Evolutionary conservation across 2,329 filamentous ascomycete species (phyloP).

Genomic region (Xylaria sp.): DNA sequence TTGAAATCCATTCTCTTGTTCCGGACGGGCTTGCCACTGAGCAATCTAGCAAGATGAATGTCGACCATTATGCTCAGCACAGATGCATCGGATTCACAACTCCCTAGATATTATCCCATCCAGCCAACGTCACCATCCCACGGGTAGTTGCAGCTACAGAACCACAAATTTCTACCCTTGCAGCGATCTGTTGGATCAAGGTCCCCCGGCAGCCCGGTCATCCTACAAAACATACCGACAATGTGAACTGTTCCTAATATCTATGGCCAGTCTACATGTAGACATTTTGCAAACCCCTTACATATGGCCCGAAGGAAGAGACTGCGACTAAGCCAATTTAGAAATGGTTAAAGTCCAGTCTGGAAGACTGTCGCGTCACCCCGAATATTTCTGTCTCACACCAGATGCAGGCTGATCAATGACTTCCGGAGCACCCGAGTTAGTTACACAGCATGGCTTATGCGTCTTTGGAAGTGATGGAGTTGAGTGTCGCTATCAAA

Average conservation of each 20-base stretch:
- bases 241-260: neutral
- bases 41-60: neutral
- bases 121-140: constrained; percentile 1
- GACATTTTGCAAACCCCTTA: neutral
- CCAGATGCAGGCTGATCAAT: constrained; percentile 4
- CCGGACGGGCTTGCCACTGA: neutral
- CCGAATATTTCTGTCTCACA: constrained; percentile 4
- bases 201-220: neutral
- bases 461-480: constrained; percentile 5
- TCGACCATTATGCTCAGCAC: neutral
- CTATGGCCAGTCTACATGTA: neutral
- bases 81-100: constrained; percentile 2
- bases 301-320: neutral
- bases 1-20: constrained; percentile 3
- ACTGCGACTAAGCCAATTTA: neutral
- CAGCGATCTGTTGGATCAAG: neutral
- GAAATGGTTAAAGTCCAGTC: constrained; percentile 3
- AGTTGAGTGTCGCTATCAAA: constrained; percentile 12
- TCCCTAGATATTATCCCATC: neutral
- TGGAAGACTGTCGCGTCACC: neutral
- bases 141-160: constrained; percentile 8
- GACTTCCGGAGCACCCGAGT: constrained; percentile 2
- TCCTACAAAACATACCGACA: neutral
- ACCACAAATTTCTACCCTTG: constrained; percentile 3
- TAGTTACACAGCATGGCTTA: neutral